Evolutionary conservation across 441 rosid species (phyloP), one percentile per base, ranked within the genome.

Genomic region (Adansonia madagascariensis): DNA sequence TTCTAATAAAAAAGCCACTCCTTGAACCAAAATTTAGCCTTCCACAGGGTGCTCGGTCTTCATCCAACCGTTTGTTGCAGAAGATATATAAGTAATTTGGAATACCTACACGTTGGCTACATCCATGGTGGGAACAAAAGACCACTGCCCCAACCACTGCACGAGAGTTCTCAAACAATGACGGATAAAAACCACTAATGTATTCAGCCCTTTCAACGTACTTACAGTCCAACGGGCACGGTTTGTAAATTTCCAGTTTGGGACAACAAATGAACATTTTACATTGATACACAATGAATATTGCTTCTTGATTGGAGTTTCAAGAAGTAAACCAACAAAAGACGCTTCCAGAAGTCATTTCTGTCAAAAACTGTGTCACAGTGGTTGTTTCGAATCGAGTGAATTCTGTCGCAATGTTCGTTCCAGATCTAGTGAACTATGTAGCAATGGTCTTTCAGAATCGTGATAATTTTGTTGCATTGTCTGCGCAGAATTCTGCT

Each of bases 301-400:
- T 27, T 27, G 72, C 64, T 68, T 53, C 17, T 41, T 27, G 50
- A 70, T 12, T 50, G 20, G 4, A 46, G 56, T 77, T 75, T 24
- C 74, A 66, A 44, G 41, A 52, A 20, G 57, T 69, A 78, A 79
- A 72, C 73, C 74, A 68, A 35, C 52, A 9, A 74, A 18, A 8
- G 49, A 24, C 20, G 50, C 76, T 72, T 79, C 50, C 44, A 12
- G 53, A 35, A 77, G 27, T 3, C 17, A n/a, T 61, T 68, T 35
- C 67, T 60, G n/a, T 86, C 75, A 65, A 56, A 14, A 79, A 75
- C 82, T 79, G 79, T 67, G 80, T 70, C 24, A 79, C 67, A 43
- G 64, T 27, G 60, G 77, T 17, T 39, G 56, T 47, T 78, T 82
- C 9, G 60, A 71, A 18, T 74, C 76, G 64, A 73, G 86, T 50